phyloP scores from a whole-genome alignment of 345 rosid genomes.

The Turnera subulata region DNA sequence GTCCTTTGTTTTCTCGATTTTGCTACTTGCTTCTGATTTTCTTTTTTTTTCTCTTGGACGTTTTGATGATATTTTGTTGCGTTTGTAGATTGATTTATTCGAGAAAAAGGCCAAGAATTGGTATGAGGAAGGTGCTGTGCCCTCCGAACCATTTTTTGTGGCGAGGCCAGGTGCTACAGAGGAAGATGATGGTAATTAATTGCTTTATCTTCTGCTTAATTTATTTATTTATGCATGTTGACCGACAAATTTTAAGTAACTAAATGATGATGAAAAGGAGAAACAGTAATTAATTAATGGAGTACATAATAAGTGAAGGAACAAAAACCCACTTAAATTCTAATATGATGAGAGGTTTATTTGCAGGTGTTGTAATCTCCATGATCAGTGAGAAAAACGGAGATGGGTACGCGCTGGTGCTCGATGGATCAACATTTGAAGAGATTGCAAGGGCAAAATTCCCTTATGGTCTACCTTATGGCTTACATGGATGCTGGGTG shows the following conservation, averaged over 20 bases:
- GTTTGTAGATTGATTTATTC: slow-evolving; percentile 59
- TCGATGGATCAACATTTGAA: slow-evolving; percentile 77
- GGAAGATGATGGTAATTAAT: slow-evolving; percentile 98
- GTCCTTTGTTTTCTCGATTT: neutral
- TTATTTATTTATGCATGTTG: slow-evolving; percentile 6
- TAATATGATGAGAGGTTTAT: too few relatives aligned
- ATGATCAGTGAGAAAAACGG: slow-evolving; percentile 77
- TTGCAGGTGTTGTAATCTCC: slow-evolving; percentile 79
- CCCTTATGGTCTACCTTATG: slow-evolving; percentile 92
- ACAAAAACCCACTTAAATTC: neutral
- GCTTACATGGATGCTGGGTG: slow-evolving; percentile 96
- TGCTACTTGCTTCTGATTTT: neutral
- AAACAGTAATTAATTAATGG: neutral
- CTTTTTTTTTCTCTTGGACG: too few relatives aligned
- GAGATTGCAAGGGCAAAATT: slow-evolving; percentile 93
- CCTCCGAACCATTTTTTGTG: slow-evolving; percentile 91
- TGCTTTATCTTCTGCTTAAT: too few relatives aligned
- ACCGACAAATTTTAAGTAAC: too few relatives aligned
- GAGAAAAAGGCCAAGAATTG: slow-evolving; percentile 76
- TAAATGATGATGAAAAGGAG: neutral
- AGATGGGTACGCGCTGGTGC: slow-evolving; percentile 68
- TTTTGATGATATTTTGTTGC: neutral
- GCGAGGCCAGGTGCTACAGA: slow-evolving; percentile 74
- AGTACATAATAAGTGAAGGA: neutral
- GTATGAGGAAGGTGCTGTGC: slow-evolving; percentile 73